These are phyloP conservation scores for Fusarium denticulatum DNA, from an alignment of 2,329 filamentous ascomycete species.

Conservation along the genomic window DNA sequence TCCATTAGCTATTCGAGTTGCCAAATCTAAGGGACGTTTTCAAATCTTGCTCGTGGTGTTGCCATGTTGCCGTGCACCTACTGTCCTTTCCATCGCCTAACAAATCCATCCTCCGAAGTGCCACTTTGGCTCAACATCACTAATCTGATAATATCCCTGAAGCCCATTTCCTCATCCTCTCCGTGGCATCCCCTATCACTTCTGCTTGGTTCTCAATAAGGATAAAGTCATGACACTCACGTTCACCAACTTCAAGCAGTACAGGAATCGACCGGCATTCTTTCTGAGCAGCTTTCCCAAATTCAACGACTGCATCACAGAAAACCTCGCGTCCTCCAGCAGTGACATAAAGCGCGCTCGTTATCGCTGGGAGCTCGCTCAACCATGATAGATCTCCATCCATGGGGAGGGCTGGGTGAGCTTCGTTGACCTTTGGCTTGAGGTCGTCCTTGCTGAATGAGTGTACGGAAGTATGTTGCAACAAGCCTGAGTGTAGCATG, in stretches of 20 bases:
- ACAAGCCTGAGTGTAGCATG: background rate
- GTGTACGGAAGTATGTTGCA: background rate
- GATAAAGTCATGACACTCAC: background rate
- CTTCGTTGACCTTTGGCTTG: background rate
- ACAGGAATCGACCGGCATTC: background rate
- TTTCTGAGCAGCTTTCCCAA: background rate
- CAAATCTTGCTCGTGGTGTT: no score
- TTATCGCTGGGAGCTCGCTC: background rate
- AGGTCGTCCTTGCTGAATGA: background rate
- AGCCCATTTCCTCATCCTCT: background rate
- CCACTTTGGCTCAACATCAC: no score
- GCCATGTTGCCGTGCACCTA: no score
- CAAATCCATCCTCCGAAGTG: no score
- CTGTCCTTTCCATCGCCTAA: no score
- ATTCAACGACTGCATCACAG: background rate
- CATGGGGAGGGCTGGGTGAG: background rate
- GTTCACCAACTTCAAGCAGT: background rate
- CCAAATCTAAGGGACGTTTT: accelerated
- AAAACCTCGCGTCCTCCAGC: background rate
- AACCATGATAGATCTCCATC: background rate
- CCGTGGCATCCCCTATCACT: background rate
- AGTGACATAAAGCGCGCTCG: accelerated
- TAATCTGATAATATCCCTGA: background rate
- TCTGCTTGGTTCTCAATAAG: background rate
- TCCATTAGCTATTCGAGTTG: background rate